Evolutionary conservation across 768 basidiomycete genomes (phyloP).

Genomic region (Auricularia sp.): DNA sequence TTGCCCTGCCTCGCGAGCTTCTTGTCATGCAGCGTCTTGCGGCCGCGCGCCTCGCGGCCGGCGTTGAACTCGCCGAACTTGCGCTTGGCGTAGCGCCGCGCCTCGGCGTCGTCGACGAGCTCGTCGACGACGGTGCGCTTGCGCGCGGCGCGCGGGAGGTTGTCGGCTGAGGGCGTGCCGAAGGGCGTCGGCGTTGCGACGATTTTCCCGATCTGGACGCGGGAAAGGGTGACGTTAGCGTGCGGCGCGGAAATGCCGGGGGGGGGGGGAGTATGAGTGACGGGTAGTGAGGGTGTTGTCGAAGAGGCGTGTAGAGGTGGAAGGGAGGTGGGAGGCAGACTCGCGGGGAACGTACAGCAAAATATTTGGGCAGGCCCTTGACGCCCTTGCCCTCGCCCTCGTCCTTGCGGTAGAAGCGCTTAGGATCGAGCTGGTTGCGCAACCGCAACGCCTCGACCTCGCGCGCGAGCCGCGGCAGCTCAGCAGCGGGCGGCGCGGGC

Average conservation of each 20-base stretch:
- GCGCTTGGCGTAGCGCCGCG: slow-evolving; percentile 79
- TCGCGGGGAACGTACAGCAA: slow-evolving; percentile 62
- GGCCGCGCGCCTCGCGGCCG: slow-evolving; percentile 57
- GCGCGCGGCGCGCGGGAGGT: slow-evolving; percentile 55
- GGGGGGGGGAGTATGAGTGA: background rate
- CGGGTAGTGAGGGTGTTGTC: too few relatives aligned
- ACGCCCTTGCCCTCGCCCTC: slow-evolving; percentile 77
- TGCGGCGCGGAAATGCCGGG: background rate
- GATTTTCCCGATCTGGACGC: slow-evolving; percentile 64
- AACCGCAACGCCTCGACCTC: slow-evolving; percentile 84
- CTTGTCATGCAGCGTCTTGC: slow-evolving; percentile 57
- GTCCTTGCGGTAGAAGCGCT: slow-evolving; percentile 82
- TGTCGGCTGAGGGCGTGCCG: slow-evolving; percentile 56
- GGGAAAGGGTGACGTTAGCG: slow-evolving; percentile 4
- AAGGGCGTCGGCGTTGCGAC: slow-evolving; percentile 62
- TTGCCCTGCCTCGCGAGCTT: slow-evolving; percentile 53
- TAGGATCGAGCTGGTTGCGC: slow-evolving; percentile 82
- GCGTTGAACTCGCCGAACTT: slow-evolving; percentile 75
- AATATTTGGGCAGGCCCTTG: slow-evolving; percentile 78
- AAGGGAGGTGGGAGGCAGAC: background rate
- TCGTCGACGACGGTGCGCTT: slow-evolving; percentile 85
- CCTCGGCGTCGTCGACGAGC: slow-evolving; percentile 78
- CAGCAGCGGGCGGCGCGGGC: slow-evolving; percentile 70
- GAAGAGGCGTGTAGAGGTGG: too few relatives aligned
- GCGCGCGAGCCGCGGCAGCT: slow-evolving; percentile 65